Percentiles rank a stretch among this genome's conserved stretches.
Evolutionary conservation across 768 basidiomycete genomes (phyloP).

Genomic region (Suillus ampliporus): DNA sequence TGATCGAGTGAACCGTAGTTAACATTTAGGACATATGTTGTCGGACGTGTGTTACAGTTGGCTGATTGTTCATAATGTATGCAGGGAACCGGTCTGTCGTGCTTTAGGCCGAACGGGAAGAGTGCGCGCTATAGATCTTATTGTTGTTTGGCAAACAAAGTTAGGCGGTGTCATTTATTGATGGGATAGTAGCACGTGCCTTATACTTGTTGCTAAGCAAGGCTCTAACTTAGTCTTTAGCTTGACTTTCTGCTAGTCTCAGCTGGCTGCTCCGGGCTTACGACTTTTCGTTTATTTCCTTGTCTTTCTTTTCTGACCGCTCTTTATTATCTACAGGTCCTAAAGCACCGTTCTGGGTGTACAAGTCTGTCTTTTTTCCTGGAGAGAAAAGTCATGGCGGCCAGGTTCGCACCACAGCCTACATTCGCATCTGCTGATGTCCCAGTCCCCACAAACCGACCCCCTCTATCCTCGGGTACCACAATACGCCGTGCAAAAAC

Average conservation of each 20-base stretch:
- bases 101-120: no score
- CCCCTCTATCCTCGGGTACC: slow-evolving; percentile 53
- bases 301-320: slow-evolving; percentile 20
- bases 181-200: not conserved
- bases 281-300: slow-evolving; percentile 24
- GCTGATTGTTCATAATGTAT: no score
- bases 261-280: slow-evolving; percentile 23
- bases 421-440: slow-evolving; percentile 52
- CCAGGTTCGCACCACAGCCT: slow-evolving; percentile 23
- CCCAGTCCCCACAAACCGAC: slow-evolving; percentile 69
- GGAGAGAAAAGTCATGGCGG: slow-evolving; percentile 22
- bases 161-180: no score
- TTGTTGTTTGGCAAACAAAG: slow-evolving; percentile 4
- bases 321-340: slow-evolving; percentile 15
- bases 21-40: no score
- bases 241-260: not conserved
- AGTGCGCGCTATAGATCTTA: no score
- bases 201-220: not conserved
- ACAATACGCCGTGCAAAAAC: slow-evolving; percentile 92
- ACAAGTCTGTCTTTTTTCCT: slow-evolving; percentile 8
- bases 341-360: slow-evolving; percentile 1
- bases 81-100: no score
- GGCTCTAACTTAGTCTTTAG: no score
- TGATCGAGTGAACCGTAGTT: no score
- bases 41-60: no score